Evolutionary conservation across 352 stramenopile species (phyloP).

Genomic region (Pythium aphanidermatum): DNA sequence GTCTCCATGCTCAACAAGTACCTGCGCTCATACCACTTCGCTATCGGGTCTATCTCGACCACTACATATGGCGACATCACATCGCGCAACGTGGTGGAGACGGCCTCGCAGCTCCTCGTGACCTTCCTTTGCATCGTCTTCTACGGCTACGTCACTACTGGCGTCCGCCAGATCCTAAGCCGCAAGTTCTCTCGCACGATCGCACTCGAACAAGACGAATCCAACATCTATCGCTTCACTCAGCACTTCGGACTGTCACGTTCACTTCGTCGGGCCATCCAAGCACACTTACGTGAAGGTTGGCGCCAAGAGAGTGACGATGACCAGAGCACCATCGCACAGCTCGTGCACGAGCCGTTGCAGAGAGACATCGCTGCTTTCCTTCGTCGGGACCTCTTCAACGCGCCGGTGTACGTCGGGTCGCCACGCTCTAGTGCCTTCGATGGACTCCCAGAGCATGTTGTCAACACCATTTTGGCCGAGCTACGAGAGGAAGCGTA

Average conservation of each 20-base stretch:
- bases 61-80: constrained; percentile 24
- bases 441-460: constrained; percentile 10
- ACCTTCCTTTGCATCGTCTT: constrained; percentile 25
- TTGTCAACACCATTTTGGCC: constrained; percentile 12
- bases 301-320: constrained; percentile 17
- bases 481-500: constrained; percentile 21
- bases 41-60: constrained; percentile 27
- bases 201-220: constrained; percentile 14
- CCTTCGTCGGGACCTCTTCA: constrained; percentile 10
- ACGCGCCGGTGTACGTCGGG: constrained; percentile 5
- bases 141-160: constrained; percentile 23
- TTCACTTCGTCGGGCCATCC: constrained; percentile 8
- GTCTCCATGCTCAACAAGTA: constrained; percentile 27
- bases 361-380: constrained; percentile 14
- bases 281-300: constrained; percentile 12
- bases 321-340: constrained; percentile 3
- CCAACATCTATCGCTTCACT: constrained; percentile 13
- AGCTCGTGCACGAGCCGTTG: constrained; percentile 12
- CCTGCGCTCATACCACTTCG: constrained; percentile 24
- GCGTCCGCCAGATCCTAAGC: constrained; percentile 17
- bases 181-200: constrained; percentile 19
- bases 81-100: constrained; percentile 21
- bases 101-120: constrained; percentile 16
- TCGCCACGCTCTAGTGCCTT: constrained; percentile 9
- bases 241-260: constrained; percentile 14